These are phyloP conservation scores for Pleurotus sapidus DNA, from an alignment of 768 basidiomycete genomes.

Conservation along the genomic window DNA sequence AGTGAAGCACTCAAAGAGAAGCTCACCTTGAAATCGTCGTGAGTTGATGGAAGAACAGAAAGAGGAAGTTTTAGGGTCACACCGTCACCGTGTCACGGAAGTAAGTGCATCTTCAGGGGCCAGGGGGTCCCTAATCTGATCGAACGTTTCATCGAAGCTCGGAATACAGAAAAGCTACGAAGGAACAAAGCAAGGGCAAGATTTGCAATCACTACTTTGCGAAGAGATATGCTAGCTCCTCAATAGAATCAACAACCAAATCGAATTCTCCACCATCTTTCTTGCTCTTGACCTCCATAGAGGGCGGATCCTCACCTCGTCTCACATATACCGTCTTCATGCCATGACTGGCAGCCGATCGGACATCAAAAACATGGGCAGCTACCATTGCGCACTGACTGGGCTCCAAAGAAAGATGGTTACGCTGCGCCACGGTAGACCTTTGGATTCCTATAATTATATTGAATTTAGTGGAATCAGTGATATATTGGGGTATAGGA, in stretches of 20 bases:
- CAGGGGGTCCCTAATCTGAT: too few relatives aligned
- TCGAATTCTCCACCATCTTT: conserved; percentile 59
- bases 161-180: too few relatives aligned
- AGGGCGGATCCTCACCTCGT: conserved; percentile 40
- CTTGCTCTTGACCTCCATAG: conserved; percentile 35
- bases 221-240: conserved; percentile 36
- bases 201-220: too few relatives aligned
- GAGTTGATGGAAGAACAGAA: too few relatives aligned
- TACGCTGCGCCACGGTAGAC: conserved; percentile 47
- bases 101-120: too few relatives aligned
- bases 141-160: too few relatives aligned
- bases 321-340: conserved; percentile 60
- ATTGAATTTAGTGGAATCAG: not conserved
- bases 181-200: too few relatives aligned
- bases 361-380: conserved; percentile 56
- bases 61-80: too few relatives aligned
- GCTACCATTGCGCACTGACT: conserved; percentile 62
- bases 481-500: not conserved
- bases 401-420: conserved; percentile 48
- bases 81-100: too few relatives aligned
- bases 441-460: conserved; percentile 39
- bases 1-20: too few relatives aligned
- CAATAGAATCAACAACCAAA: conserved; percentile 47
- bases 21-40: too few relatives aligned
- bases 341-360: conserved; percentile 47